phyloP scores from a whole-genome alignment of 495 filamentous ascomycete genomes.

The Xylaria castorea region DNA sequence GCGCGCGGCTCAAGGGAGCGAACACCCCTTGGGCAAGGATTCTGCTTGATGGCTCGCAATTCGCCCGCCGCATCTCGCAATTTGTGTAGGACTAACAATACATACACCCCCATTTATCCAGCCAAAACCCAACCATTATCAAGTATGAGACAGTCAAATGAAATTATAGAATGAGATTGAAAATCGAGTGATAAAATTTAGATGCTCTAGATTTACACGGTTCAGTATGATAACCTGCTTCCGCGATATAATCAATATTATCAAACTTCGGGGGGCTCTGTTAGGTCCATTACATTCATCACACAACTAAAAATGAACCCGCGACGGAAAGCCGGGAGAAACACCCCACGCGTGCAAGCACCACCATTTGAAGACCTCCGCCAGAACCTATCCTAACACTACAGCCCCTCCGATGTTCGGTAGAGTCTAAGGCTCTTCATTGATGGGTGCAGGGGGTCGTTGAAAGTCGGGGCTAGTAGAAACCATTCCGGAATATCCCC shows the following conservation, averaged over 20 bases:
- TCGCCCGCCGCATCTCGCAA: too few species aligned
- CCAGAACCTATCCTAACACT: background rate
- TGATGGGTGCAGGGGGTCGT: background rate
- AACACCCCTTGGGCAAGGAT: too few species aligned
- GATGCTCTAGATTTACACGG: background rate
- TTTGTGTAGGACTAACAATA: too few species aligned
- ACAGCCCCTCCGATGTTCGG: background rate
- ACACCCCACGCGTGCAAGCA: background rate
- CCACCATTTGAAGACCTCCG: background rate
- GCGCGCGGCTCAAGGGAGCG: background rate
- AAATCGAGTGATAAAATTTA: background rate
- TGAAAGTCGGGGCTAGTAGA: slow-evolving; percentile 9
- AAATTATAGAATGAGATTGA: background rate
- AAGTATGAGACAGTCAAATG: background rate
- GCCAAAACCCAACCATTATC: too few species aligned
- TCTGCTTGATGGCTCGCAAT: too few species aligned
- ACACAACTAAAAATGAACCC: too few species aligned
- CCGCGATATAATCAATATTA: too few species aligned
- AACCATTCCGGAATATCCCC: slow-evolving; percentile 19
- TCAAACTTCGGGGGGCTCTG: too few species aligned
- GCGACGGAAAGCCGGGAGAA: background rate
- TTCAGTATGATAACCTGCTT: background rate
- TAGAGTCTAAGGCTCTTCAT: background rate
- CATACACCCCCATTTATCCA: too few species aligned
- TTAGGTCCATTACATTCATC: too few species aligned